A percentile compares a stretch with the other conserved stretches of the same genome.
Evolutionary conservation across 495 filamentous ascomycete genomes (phyloP).

Genomic region (Paragyromitra xinjiangensis): DNA sequence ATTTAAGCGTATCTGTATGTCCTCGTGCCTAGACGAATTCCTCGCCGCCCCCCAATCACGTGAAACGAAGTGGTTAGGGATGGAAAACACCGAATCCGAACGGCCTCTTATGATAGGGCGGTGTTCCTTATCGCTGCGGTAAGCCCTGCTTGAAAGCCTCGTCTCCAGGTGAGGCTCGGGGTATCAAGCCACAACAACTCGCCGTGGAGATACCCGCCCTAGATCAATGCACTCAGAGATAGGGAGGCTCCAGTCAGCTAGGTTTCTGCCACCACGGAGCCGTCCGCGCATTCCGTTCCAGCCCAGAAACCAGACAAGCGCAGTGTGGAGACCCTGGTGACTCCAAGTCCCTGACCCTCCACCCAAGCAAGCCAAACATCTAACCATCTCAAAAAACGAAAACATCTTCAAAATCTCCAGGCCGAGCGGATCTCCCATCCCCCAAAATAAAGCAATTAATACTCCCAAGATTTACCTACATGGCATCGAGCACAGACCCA

Average conservation of each 20-base stretch:
- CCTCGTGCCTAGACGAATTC: not conserved
- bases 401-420: conserved; percentile 35
- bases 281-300: not conserved
- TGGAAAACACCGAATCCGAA: conserved; percentile 3
- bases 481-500: conserved; percentile 22
- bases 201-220: not conserved
- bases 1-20: conserved; percentile 3
- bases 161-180: conserved; percentile 1
- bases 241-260: not conserved
- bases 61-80: conserved; percentile 7
- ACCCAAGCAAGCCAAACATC: not conserved
- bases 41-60: not conserved
- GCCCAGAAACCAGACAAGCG: not conserved
- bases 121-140: conserved; percentile 7
- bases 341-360: conserved; percentile 16
- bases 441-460: conserved; percentile 28
- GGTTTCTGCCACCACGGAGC: conserved; percentile 2
- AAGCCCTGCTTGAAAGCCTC: not conserved
- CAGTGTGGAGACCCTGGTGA: not conserved
- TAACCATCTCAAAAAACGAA: conserved; percentile 30
- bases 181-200: conserved; percentile 34
- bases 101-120: conserved; percentile 8
- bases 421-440: conserved; percentile 14
- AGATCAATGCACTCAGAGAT: not conserved
- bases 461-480: conserved; percentile 21